Evolutionary conservation across 2,329 filamentous ascomycete species (phyloP).

Genomic region (Fusarium sp.): DNA sequence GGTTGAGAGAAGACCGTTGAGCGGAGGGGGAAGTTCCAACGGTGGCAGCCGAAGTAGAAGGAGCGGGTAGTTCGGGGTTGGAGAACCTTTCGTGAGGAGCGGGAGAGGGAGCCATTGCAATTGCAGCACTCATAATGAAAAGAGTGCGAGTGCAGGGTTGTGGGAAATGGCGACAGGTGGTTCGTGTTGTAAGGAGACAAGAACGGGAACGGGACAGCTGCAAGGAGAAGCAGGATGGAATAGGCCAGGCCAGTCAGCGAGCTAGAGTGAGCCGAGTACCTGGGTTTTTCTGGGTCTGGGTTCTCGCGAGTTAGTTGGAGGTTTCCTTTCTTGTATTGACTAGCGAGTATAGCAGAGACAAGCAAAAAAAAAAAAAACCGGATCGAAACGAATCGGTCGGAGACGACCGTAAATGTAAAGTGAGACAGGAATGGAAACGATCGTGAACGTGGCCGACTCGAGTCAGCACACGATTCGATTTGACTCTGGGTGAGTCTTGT

Average conservation of each 20-base stretch:
- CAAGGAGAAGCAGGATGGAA: conserved; percentile 22
- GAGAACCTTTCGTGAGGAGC: conserved; percentile 71
- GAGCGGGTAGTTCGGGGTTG: conserved; percentile 60
- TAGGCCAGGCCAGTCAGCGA: conserved; percentile 28
- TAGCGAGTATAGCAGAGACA: background rate
- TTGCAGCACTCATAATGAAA: conserved; percentile 71
- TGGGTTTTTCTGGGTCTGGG: conserved; percentile 40
- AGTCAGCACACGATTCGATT: conserved; percentile 25
- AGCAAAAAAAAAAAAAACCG: background rate
- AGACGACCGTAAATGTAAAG: conserved; percentile 28
- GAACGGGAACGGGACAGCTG: conserved; percentile 15
- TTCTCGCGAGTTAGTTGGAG: conserved; percentile 31
- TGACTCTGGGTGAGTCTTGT: conserved; percentile 1
- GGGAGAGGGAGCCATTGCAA: conserved; percentile 74
- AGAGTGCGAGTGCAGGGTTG: conserved; percentile 28
- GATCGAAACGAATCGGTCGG: conserved; percentile 31
- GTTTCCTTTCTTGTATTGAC: conserved; percentile 28
- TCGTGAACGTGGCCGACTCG: conserved; percentile 22
- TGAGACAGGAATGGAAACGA: conserved; percentile 37
- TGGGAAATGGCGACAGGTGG: conserved; percentile 26
- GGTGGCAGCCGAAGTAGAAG: conserved; percentile 47
- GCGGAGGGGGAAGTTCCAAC: conserved; percentile 54
- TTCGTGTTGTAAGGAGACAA: conserved; percentile 26
- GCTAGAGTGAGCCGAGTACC: conserved; percentile 31
- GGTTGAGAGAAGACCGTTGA: conserved; percentile 52